Evolutionary conservation across 192 early-diverging fungal species (phyloP), one percentile per base, ranked within the genome.

Genomic region (Backusella liffmaniae): DNA sequence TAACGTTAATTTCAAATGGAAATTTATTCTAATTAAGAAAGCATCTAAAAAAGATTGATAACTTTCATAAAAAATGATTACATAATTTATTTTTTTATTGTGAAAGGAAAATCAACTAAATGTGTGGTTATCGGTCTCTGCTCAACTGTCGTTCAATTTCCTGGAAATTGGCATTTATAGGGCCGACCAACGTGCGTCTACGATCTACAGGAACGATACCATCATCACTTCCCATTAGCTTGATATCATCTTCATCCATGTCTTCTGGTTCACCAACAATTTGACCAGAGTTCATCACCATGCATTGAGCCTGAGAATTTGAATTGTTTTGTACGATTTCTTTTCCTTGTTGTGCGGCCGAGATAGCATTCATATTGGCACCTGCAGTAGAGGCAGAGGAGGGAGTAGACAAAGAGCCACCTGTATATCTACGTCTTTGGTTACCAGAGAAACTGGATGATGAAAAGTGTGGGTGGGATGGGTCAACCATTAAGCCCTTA

Each of bases 201-300:
- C 41, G 35, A 42, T 76, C 80, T 4, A 79, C 66, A 34, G 23
- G 36, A 15, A 79, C 36, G 23, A 41, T 44, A 35, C 53, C 30
- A 13, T 79, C 77, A 36, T 79, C 77, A 70, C 77, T 79, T 29
- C 30, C 49, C 73, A 79, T 73, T 15, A 70, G 21, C 16, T 79
- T 67, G 4, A 62, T 34, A n/a, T 77, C 68, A 35, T 77, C 68
- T n/a, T 77, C 67, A 70, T 81, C 80, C 76, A 81, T 81, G 21
- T 81, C 80, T 66, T 77, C 80, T 6, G 80, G 80, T 29, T 81
- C 80, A 34, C 76, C 76, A 4, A 81, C 76, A 59, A 81, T 65
- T 1, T 75, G 76, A 13, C 62, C 32, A 12, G 65, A 13, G 35
- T 65, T 68, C 66, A 77, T 74, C 23, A 81, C 30, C 42, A 77